phyloP scores from a whole-genome alignment of 1,139 yeast species.

The Wickerhamomyces sp. region DNA sequence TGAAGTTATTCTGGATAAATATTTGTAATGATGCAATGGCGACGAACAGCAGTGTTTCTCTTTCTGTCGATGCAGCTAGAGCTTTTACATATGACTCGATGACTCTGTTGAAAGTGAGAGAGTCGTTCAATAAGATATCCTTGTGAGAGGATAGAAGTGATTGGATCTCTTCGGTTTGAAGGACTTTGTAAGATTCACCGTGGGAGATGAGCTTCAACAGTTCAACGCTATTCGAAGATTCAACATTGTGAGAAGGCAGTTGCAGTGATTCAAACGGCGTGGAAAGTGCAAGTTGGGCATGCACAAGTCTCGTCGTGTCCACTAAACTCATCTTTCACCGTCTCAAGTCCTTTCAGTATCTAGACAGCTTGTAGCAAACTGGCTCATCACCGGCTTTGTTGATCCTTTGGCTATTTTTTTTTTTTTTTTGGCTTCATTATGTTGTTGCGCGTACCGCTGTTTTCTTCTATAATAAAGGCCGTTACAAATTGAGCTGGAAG shows the following conservation, averaged over 20 bases:
- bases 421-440: too few species aligned
- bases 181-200: conserved; percentile 16
- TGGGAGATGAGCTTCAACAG: conserved; percentile 7
- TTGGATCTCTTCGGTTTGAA: conserved; percentile 5
- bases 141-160: background rate
- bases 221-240: background rate
- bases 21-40: conserved; percentile 61
- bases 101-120: conserved; percentile 4
- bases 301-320: conserved; percentile 8
- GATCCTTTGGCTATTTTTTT: too few species aligned
- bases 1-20: conserved; percentile 72
- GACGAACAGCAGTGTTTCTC: conserved; percentile 20
- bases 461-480: too few species aligned
- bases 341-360: too few species aligned
- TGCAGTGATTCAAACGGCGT: conserved; percentile 6
- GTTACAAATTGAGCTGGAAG: too few species aligned
- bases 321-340: too few species aligned
- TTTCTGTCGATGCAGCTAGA: background rate
- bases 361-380: too few species aligned
- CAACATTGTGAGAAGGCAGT: conserved; percentile 5
- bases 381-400: too few species aligned
- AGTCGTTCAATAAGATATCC: conserved; percentile 1
- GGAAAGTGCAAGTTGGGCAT: conserved; percentile 11
- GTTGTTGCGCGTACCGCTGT: too few species aligned
- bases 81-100: conserved; percentile 1